Conservation (phyloP, 192 early-diverging fungal species). For the Diversispora epigaea region DNA sequence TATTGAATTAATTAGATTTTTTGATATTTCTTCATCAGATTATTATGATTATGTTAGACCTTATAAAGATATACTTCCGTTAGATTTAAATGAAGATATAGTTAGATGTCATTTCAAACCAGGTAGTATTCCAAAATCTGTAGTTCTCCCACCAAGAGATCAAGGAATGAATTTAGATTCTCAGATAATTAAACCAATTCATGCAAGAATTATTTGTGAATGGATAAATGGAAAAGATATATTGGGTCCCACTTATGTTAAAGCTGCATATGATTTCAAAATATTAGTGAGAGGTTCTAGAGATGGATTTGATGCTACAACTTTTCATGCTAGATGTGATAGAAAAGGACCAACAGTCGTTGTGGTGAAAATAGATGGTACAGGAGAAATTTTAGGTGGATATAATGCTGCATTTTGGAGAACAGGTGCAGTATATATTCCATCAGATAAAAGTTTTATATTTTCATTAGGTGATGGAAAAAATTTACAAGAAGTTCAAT, state of each 20-base stretch:
- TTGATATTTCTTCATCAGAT: conserved; percentile 14
- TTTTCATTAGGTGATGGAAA: neutral
- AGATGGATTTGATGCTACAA: neutral
- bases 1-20: conserved; percentile 20
- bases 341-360: conserved; percentile 2
- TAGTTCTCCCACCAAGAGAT: neutral
- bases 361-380: neutral
- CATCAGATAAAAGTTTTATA: conserved; percentile 2
- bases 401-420: neutral
- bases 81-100: neutral
- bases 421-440: neutral
- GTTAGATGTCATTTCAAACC: neutral
- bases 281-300: conserved; percentile 1
- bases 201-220: neutral
- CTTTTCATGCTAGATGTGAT: neutral
- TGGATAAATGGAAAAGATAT: neutral
- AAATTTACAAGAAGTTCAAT: conserved; percentile 1
- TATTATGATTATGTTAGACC: conserved; percentile 16
- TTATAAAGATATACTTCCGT: conserved; percentile 8
- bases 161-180: neutral
- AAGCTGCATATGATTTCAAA: conserved; percentile 12
- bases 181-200: neutral
- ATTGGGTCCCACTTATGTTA: neutral
- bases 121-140: neutral
- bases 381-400: neutral